Evolutionary conservation across 2,329 filamentous ascomycete species (phyloP), one percentile per base, ranked within the genome.

Genomic region (Thermoascus crustaceus): DNA sequence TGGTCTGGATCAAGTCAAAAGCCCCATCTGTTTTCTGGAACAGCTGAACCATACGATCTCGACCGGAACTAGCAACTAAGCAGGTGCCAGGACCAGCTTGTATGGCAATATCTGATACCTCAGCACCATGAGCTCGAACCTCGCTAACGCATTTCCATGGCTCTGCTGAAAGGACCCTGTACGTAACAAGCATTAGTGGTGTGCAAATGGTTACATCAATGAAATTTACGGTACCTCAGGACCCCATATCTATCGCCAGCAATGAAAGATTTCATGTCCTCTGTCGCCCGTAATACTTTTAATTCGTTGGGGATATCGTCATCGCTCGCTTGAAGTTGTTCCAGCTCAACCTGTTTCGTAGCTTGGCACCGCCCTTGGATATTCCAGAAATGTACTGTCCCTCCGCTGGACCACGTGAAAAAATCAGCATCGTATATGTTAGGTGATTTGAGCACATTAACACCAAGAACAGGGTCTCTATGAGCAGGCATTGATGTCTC

Each of bases 1-100:
- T 75, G 0, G 91, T 98, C 58, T 98, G 91, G 34, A 94, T 75
- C 38, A 95, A 75, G 39, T 83, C 75, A 58, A 93, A 82, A 2
- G 61, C 63, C 2, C 76, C 72, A 8, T 61, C 67, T 1, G 64
- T 63, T 16, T 70, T 69, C 41, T 76, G 71, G 55, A 95, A 96
- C n/a, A 98, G 66, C 57, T 98, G 91, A 1, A 89, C 76, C n/a
- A 83, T 94, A 33, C 91, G 80, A 60, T 98, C 91, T 45, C 91
- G 75, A 22, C 86, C 85, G 54, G 82, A 88, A 7, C 81, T 87
- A 11, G 85, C 89, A 47, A 96, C 70, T 30, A 94, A 67, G 22
- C 77, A 73, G 30, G 66, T 70, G 1, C 72, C 67, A 1, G 73
- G 68, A 29, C 71, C 70, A 47, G 85, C 76, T 49, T 78, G 78